Evolutionary conservation across 495 filamentous ascomycete genomes (phyloP).

Genomic region (Aspergillus incahuasiensis): DNA sequence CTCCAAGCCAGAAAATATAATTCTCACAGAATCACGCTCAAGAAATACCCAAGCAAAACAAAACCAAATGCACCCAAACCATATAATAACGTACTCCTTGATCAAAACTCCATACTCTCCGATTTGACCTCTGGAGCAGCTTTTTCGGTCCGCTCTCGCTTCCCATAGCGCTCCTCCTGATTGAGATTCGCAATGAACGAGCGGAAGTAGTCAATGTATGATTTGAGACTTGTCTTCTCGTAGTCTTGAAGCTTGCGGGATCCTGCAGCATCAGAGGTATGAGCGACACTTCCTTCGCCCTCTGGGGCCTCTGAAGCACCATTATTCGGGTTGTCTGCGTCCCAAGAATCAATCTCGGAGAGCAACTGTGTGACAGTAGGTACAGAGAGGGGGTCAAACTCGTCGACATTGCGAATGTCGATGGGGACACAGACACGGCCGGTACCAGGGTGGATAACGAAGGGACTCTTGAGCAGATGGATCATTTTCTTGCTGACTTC

Average conservation of each 20-base stretch:
- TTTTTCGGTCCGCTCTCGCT: constrained; percentile 65
- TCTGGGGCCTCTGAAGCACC: constrained; percentile 32
- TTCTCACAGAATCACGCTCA: constrained; percentile 1
- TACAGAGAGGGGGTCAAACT: constrained; percentile 81
- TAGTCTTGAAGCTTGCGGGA: constrained; percentile 67
- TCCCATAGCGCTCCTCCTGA: constrained; percentile 72
- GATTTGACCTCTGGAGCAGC: constrained; percentile 42
- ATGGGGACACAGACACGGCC: constrained; percentile 95
- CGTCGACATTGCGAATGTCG: constrained; percentile 60
- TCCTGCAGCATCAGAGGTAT: constrained; percentile 33
- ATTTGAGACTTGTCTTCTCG: constrained; percentile 93
- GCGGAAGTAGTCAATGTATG: constrained; percentile 86
- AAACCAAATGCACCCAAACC: neutral
- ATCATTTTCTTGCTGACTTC: constrained; percentile 96
- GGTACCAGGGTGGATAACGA: constrained; percentile 92
- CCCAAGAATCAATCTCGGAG: constrained; percentile 76
- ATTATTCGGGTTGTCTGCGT: constrained; percentile 34
- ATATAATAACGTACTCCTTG: constrained; percentile 23
- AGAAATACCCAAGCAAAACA: constrained; percentile 2
- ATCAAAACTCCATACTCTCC: constrained; percentile 53
- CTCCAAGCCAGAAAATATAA: neutral
- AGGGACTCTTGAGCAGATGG: constrained; percentile 93
- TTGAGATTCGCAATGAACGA: constrained; percentile 71
- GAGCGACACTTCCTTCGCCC: constrained; percentile 34
- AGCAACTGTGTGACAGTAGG: constrained; percentile 81